A percentile compares a stretch with the other conserved stretches of the same genome.
Conservation (phyloP, 1,284 basidiomycete genomes). For the Chalciporus piperatoides region DNA sequence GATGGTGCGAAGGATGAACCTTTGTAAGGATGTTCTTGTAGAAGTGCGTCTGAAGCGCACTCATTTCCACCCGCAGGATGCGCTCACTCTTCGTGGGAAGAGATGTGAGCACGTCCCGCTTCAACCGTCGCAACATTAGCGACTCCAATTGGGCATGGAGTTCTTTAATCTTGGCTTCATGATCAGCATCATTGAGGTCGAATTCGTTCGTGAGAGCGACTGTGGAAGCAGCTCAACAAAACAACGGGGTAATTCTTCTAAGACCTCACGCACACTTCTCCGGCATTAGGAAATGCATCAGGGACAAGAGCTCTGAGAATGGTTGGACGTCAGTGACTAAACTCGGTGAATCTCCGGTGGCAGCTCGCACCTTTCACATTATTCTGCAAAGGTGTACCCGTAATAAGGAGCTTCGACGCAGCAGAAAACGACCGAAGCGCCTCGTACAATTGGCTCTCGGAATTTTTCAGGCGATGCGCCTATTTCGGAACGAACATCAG, state of each 20-base stretch:
- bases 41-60: conserved; percentile 93
- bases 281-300: conserved; percentile 99
- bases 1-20: conserved; percentile 39
- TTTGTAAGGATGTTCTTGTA: conserved; percentile 99
- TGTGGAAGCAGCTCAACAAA: conserved; percentile 33
- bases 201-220: conserved; percentile 89
- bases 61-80: conserved; percentile 98
- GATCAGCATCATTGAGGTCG: conserved; percentile 89
- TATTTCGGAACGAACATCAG: conserved; percentile 31
- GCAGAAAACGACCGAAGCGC: conserved; percentile 87
- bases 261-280: conserved; percentile 76
- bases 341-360: neutral
- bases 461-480: conserved; percentile 98
- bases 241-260: neutral
- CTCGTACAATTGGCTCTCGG: conserved; percentile 96
- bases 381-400: conserved; percentile 98
- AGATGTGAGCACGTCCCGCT: conserved; percentile 96
- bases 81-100: conserved; percentile 98
- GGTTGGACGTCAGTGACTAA: conserved; percentile 7
- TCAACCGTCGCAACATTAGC: conserved; percentile 93
- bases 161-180: conserved; percentile 93
- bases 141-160: conserved; percentile 91
- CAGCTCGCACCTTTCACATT: conserved; percentile 87
- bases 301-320: conserved; percentile 78
- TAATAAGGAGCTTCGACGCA: conserved; percentile 93